Base-by-base conservation (phyloP, 306 rosid genomes). In the Echinosophora koreensis region DNA sequence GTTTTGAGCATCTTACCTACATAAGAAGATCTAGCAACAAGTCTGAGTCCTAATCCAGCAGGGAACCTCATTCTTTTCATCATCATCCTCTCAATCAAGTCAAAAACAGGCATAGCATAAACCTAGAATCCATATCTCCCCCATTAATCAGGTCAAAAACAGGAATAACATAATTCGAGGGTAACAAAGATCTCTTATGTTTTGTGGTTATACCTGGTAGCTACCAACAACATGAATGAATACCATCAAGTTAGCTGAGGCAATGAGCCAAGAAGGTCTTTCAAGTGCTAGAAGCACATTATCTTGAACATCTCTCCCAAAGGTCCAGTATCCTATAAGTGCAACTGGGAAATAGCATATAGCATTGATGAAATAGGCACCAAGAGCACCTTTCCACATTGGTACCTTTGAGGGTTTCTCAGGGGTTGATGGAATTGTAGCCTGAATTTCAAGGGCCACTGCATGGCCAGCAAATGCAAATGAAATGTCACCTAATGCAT, bases 391-490 rank as follows among this genome's bases (percentile, higher is more conserved):
- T 79, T 84, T 95, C 99, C 97, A 95, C 99, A 95, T 92, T 10
- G 97, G 71, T 49, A 85, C 69, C 68, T 69, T 90, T 17, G 98
- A 95, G 11, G 97, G 97, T 80, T 71, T 89, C 72, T 92, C 97
- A 0, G 96, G 94, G 1, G 96, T 90, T 13, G 97, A 92, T 2
- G 97, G 97, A 73, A 95, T 95, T 32, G 99, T 95, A 58, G 99
- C 99, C 73, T 95, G 97, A 75, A 95, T 95, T 82, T 95, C 99
- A 3, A 95, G 89, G 3, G 85, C 90, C 41, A 95, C 99, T 1
- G 97, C 97, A 57, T 95, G 99, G 39, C 98, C 99, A 0, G 99
- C 99, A 80, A 85, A 95, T 62, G 99, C 97, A 70, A 90, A 92
- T 13, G 99, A 87, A 72, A 92, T 89, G 74, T 90, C 88, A 4